Evolutionary conservation across 371 early-diverging fungal genomes (phyloP).

Genomic region (Umbelopsis sp.): DNA sequence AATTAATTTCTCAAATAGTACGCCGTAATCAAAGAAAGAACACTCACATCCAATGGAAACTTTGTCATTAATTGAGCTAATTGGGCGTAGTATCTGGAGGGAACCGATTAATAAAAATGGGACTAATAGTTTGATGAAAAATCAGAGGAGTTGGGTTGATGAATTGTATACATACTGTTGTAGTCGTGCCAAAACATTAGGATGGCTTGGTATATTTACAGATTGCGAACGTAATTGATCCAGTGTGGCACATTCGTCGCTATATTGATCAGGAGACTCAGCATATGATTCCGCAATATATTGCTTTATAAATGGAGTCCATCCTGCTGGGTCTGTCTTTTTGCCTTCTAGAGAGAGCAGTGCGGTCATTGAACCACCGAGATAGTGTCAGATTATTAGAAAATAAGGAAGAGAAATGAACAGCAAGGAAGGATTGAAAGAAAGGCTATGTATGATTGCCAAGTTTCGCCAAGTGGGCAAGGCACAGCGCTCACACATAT

Average conservation of each 20-base stretch:
- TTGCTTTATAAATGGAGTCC: slow-evolving; percentile 32
- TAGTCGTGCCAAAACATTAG: slow-evolving; percentile 27
- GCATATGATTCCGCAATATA: slow-evolving; percentile 48
- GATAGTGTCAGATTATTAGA: slow-evolving; percentile 22
- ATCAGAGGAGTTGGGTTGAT: neutral
- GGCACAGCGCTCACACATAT: slow-evolving; percentile 17
- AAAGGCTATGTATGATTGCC: slow-evolving; percentile 10
- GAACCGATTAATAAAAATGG: too few species aligned
- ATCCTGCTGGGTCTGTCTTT: slow-evolving; percentile 27
- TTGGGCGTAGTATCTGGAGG: slow-evolving; percentile 46
- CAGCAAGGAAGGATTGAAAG: slow-evolving; percentile 17
- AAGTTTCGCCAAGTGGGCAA: slow-evolving; percentile 9
- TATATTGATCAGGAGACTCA: slow-evolving; percentile 39
- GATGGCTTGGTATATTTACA: slow-evolving; percentile 20
- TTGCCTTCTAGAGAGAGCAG: slow-evolving; percentile 26
- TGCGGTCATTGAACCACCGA: slow-evolving; percentile 26
- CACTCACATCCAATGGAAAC: slow-evolving; percentile 49
- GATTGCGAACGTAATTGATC: slow-evolving; percentile 36
- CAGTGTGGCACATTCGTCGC: slow-evolving; percentile 30
- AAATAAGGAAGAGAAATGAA: slow-evolving; percentile 19
- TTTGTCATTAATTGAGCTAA: slow-evolving; percentile 43
- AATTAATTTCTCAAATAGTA: too few species aligned
- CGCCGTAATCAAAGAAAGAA: too few species aligned
- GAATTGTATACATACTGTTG: slow-evolving; percentile 32
- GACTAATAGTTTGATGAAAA: too few species aligned